Base-by-base conservation (phyloP, 1,284 basidiomycete species). In the Meira nashicola region DNA sequence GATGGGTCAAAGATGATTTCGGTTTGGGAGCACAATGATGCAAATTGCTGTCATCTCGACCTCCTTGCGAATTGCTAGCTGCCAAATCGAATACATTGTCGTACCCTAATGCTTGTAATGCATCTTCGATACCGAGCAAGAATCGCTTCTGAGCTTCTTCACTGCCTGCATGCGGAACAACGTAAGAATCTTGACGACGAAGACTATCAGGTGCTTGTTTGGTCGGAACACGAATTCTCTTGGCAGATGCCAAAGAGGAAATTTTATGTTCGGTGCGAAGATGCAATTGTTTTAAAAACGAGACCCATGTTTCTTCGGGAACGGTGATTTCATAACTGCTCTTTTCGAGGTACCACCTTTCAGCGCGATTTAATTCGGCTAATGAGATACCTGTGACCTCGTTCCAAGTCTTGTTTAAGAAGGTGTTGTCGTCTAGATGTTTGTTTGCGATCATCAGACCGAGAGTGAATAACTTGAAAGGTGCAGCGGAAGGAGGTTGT, bases 391-490 rank as follows among this genome's bases (percentile, higher is more conserved):
- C 74, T 0, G 74, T 77, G n/a, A 77, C 74, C 51, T 77, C 76
- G 57, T 71, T 67, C 76, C 76, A 77, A 4, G 76, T 77, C 64
- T 74, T 75, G 66, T 76, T 76, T 55, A 74, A 63, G 61, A 77
- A 77, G 1, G 76, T 77, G 62, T 77, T 75, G 62, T 77, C 76
- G 50, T 77, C 76, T n/a, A 77, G 51, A 50, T 75, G 72, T 64
- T 77, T 77, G 65, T 76, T 77, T 54, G 74, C 71, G n/a, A 77
- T 71, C 76, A 77, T 77, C 60, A 71, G 65, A 52, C 76, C 73
- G 15, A 64, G 51, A 1, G 73, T 73, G 43, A 77, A 68, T 14
- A 77, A 62, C 65, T 77, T 77, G 67, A 77, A 77, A 0, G 74
- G 66, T 37, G 67, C 71, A 1, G 70, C 65, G 11, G 75, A 68